phyloP scores from a whole-genome alignment of 345 rosid genomes.

The Kernera saxatilis region DNA sequence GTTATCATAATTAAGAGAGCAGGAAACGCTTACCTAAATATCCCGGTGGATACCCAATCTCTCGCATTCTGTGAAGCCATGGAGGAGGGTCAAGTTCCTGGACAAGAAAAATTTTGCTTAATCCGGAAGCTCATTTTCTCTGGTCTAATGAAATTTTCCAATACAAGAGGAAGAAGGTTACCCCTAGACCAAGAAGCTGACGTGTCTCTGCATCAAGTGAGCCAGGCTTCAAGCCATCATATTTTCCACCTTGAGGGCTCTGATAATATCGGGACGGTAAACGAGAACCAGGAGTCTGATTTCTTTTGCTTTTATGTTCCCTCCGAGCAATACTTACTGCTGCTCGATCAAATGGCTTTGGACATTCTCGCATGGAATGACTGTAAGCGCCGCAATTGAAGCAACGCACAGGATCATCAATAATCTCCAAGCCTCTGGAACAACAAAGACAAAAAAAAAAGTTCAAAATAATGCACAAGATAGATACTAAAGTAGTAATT shows the following conservation, averaged over 20 bases:
- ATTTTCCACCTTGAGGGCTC: slow-evolving; percentile 64
- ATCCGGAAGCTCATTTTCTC: not conserved
- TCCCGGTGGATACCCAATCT: slow-evolving; percentile 95
- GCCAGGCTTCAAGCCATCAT: slow-evolving; percentile 87
- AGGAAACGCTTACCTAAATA: slow-evolving; percentile 53
- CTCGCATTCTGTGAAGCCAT: slow-evolving; percentile 94
- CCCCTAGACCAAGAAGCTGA: slow-evolving; percentile 76
- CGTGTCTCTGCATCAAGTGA: slow-evolving; percentile 74
- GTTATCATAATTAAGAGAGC: no score
- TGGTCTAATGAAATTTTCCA: not conserved
- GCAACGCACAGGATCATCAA: slow-evolving; percentile 74
- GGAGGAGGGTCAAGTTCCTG: slow-evolving; percentile 99
- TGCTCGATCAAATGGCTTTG: slow-evolving; percentile 71
- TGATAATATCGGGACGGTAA: slow-evolving; percentile 66
- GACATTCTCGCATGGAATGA: slow-evolving; percentile 85
- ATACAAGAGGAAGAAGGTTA: slow-evolving; percentile 23
- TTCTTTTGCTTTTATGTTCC: slow-evolving; percentile 60
- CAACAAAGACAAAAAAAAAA: not conserved
- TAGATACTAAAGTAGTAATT: not conserved
- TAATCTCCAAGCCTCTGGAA: slow-evolving; percentile 70
- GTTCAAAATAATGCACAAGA: not conserved
- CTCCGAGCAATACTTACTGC: slow-evolving; percentile 86
- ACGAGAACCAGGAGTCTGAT: slow-evolving; percentile 53
- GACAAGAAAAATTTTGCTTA: not conserved
- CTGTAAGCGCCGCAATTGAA: slow-evolving; percentile 90